These are phyloP conservation scores for Lactifluus piperatus DNA, from an alignment of 768 basidiomycete genomes.

Conservation along the genomic window DNA sequence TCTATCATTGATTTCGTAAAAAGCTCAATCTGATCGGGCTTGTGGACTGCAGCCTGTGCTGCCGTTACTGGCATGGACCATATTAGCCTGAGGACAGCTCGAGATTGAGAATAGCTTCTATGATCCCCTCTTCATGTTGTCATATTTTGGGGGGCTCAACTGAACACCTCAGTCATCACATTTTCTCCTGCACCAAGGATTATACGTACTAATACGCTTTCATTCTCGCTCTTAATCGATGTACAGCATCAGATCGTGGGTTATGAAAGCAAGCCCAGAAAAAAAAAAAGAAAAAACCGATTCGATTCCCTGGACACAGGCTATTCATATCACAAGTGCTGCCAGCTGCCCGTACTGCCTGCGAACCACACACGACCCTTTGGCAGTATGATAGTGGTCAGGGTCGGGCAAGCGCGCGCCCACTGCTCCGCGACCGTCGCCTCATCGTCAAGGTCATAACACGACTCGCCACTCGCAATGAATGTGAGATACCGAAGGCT, in stretches of 20 bases:
- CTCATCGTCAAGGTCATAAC: slow-evolving; percentile 31
- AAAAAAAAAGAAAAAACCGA: not conserved
- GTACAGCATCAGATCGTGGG: not conserved
- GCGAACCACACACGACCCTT: slow-evolving; percentile 54
- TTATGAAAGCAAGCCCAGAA: not conserved
- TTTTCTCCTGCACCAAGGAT: too few species aligned
- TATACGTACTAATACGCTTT: too few species aligned
- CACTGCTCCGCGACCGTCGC: slow-evolving; percentile 43
- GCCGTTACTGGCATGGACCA: too few species aligned
- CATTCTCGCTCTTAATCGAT: not conserved
- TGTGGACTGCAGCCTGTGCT: slow-evolving; percentile 45
- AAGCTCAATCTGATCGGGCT: slow-evolving; percentile 29
- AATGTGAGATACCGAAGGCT: slow-evolving; percentile 45
- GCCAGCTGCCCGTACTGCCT: slow-evolving; percentile 19
- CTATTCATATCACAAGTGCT: not conserved
- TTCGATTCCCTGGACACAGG: not conserved
- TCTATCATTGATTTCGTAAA: slow-evolving; percentile 13
- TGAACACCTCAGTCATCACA: too few species aligned
- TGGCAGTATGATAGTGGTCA: slow-evolving; percentile 57
- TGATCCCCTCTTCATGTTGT: too few species aligned
- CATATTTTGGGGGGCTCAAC: too few species aligned
- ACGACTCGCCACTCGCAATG: slow-evolving; percentile 37
- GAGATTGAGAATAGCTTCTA: too few species aligned
- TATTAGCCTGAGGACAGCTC: too few species aligned
- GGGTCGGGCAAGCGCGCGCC: slow-evolving; percentile 49